These are phyloP conservation scores for Exserohilum rostratum DNA, from an alignment of 2,329 filamentous ascomycete genomes.

Conservation along the genomic window DNA sequence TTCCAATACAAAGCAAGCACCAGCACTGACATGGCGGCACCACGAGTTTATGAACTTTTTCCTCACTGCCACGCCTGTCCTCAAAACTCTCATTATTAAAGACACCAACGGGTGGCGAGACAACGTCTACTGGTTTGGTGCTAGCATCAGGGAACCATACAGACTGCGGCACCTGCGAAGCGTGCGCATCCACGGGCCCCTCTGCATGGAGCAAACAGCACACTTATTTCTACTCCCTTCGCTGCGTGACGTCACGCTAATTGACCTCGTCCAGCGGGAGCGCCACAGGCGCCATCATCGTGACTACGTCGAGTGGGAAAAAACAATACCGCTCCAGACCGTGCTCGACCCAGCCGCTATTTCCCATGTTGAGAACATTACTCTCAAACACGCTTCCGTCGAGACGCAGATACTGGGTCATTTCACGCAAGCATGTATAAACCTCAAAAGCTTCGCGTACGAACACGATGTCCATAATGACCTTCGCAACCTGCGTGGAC, in stretches of 20 bases:
- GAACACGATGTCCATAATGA: constrained; percentile 11
- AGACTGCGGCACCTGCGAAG: background rate
- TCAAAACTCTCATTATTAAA: constrained; percentile 4
- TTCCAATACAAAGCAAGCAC: background rate
- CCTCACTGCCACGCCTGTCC: constrained; percentile 1
- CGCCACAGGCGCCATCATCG: background rate
- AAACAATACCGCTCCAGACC: constrained; percentile 3
- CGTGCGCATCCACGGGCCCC: constrained; percentile 8
- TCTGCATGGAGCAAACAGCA: constrained; percentile 8
- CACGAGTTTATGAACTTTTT: constrained; percentile 6
- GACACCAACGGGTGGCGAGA: constrained; percentile 4
- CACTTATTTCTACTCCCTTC: constrained; percentile 11
- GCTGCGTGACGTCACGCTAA: background rate
- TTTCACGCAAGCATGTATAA: constrained; percentile 7
- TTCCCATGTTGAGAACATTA: constrained; percentile 1
- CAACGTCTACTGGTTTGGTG: constrained; percentile 4
- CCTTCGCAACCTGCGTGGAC: background rate
- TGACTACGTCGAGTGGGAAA: background rate
- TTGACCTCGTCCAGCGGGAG: constrained; percentile 3
- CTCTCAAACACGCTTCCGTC: constrained; percentile 9
- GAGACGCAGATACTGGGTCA: background rate
- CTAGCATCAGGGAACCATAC: background rate
- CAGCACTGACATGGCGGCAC: background rate
- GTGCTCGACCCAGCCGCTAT: background rate
- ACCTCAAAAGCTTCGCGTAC: constrained; percentile 8